These are phyloP conservation scores for Pseudocercospora vitis DNA, from an alignment of 2,329 filamentous ascomycete genomes.

Conservation along the genomic window DNA sequence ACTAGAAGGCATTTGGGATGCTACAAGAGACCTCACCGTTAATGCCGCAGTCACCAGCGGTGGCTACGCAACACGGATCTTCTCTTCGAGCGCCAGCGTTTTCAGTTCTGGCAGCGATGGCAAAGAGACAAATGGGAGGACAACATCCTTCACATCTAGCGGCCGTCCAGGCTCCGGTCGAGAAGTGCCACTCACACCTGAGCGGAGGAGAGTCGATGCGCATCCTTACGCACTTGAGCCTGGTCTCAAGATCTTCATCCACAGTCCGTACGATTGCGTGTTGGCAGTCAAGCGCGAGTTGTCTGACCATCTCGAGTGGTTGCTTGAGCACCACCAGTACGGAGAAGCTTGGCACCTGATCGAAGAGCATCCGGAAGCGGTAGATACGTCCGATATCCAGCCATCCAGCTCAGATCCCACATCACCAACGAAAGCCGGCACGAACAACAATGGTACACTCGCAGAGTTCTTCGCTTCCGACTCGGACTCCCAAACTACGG, in stretches of 20 bases:
- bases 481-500: constrained; percentile 54
- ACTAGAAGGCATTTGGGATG: constrained; percentile 88
- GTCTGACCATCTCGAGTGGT: constrained; percentile 80
- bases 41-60: constrained; percentile 47
- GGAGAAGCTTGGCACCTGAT: constrained; percentile 85
- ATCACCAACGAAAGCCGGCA: constrained; percentile 44
- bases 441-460: constrained; percentile 34
- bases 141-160: constrained; percentile 32
- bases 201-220: constrained; percentile 31
- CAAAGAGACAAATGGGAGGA: constrained; percentile 38
- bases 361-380: constrained; percentile 78
- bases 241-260: constrained; percentile 83
- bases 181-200: constrained; percentile 27
- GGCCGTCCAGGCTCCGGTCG: constrained; percentile 40
- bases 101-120: constrained; percentile 46
- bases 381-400: constrained; percentile 43
- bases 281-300: constrained; percentile 84
- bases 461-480: constrained; percentile 59
- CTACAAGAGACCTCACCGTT: constrained; percentile 35
- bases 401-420: constrained; percentile 40
- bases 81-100: constrained; percentile 82
- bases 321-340: constrained; percentile 77
- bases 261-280: constrained; percentile 96
- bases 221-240: constrained; percentile 54
- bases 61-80: constrained; percentile 80